A percentile compares a stretch with the other conserved stretches of the same genome.
Evolutionary conservation across 108 stramenopile genomes (phyloP).

Genomic region (Nitzschia palea): DNA sequence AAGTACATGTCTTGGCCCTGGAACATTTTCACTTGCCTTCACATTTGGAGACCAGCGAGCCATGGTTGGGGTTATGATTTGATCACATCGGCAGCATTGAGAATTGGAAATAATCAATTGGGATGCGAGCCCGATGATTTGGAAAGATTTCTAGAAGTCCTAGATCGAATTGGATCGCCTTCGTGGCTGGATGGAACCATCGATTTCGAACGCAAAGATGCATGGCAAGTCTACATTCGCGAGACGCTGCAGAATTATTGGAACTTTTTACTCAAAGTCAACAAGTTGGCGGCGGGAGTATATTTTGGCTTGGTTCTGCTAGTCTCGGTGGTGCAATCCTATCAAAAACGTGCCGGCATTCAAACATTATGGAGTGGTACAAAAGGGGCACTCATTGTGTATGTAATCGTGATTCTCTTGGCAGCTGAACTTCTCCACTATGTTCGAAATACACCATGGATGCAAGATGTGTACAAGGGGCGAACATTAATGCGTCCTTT

Average conservation of each 20-base stretch:
- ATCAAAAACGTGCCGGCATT: background rate
- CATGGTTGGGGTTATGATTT: conserved; percentile 58
- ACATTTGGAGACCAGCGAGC: conserved; percentile 40
- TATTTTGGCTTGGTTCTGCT: conserved; percentile 5
- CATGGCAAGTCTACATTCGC: conserved; percentile 40
- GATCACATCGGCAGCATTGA: conserved; percentile 38
- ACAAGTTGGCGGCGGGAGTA: conserved; percentile 1
- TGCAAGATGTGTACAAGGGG: conserved; percentile 23
- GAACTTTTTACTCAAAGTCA: conserved; percentile 14
- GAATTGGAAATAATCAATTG: conserved; percentile 53
- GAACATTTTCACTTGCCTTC: conserved; percentile 39
- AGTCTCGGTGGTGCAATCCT: background rate
- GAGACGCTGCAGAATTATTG: conserved; percentile 34
- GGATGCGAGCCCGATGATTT: conserved; percentile 45
- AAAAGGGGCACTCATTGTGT: conserved; percentile 1
- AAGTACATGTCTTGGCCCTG: conserved; percentile 41
- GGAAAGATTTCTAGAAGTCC: conserved; percentile 21
- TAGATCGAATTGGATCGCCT: conserved; percentile 32
- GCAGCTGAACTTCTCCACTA: conserved; percentile 1
- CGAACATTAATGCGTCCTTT: conserved; percentile 39
- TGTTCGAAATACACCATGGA: conserved; percentile 34
- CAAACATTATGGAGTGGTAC: conserved; percentile 10
- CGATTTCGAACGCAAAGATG: conserved; percentile 16
- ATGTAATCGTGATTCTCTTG: conserved; percentile 20
- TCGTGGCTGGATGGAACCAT: conserved; percentile 38